phyloP scores from a whole-genome alignment of 352 stramenopile genomes.

The Pythium dissotocum region DNA sequence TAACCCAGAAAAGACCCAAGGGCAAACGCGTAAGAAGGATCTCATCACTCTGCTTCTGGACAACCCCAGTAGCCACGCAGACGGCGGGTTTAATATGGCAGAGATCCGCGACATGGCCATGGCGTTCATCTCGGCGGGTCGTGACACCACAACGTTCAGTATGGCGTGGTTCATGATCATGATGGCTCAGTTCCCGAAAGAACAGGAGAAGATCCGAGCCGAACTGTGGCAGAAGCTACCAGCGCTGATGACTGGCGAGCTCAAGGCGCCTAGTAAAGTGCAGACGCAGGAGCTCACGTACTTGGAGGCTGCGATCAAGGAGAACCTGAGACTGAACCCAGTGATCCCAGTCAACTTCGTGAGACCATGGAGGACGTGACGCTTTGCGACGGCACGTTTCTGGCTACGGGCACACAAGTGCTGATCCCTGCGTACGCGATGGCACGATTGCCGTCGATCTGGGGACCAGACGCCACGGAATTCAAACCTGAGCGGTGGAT shows the following conservation, averaged over 20 bases:
- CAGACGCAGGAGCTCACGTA: slow-evolving; percentile 57
- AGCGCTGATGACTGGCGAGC: slow-evolving; percentile 24
- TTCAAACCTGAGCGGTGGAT: slow-evolving; percentile 72
- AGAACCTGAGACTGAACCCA: slow-evolving; percentile 67
- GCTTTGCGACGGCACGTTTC: slow-evolving; percentile 60
- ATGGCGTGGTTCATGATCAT: slow-evolving; percentile 77
- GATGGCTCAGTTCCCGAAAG: slow-evolving; percentile 54
- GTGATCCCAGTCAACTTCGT: slow-evolving; percentile 47
- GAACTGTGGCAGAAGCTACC: slow-evolving; percentile 46
- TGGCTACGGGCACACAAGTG: slow-evolving; percentile 46
- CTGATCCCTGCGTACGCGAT: slow-evolving; percentile 55
- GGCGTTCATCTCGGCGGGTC: slow-evolving; percentile 68
- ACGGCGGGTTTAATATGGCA: not conserved
- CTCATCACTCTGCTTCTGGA: slow-evolving; percentile 15
- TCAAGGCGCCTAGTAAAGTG: slow-evolving; percentile 35
- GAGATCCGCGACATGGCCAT: slow-evolving; percentile 75
- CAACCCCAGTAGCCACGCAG: not conserved
- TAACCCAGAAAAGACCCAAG: not conserved
- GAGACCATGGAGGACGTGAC: slow-evolving; percentile 46
- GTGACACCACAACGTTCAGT: slow-evolving; percentile 68
- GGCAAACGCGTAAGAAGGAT: not conserved
- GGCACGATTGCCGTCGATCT: slow-evolving; percentile 48
- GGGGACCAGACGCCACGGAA: slow-evolving; percentile 56
- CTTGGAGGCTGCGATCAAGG: slow-evolving; percentile 58
- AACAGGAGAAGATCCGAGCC: slow-evolving; percentile 42